Conservation (phyloP, 1,139 yeast species). For the Blastobotrys capitulatus region DNA sequence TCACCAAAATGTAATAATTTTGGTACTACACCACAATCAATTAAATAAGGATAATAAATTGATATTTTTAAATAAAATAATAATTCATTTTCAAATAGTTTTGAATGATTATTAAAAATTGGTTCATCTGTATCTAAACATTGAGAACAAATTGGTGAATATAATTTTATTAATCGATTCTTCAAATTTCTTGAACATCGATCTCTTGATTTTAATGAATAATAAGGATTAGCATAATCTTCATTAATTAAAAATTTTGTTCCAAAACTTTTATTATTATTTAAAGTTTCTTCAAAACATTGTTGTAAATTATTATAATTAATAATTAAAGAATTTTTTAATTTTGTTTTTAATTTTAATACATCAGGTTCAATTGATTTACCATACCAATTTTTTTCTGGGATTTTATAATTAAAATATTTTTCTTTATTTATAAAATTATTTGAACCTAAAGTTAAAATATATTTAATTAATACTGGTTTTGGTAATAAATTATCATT, state of each 20-base stretch:
- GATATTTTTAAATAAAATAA: neutral
- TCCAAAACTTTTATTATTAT: neutral
- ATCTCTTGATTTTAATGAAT: neutral
- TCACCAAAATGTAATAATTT: neutral
- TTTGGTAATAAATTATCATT: neutral
- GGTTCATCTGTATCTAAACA: neutral
- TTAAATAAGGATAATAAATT: neutral
- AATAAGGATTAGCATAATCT: neutral
- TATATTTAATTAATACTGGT: neutral
- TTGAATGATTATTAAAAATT: neutral
- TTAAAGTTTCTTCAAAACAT: neutral
- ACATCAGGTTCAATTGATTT: neutral
- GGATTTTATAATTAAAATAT: too few relatives aligned
- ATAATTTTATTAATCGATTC: neutral
- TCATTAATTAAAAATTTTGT: neutral
- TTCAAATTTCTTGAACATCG: neutral
- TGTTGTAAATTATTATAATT: neutral
- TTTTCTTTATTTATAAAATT: too few relatives aligned
- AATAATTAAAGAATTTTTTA: too few relatives aligned
- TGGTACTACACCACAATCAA: neutral
- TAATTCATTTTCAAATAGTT: neutral
- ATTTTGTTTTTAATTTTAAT: neutral
- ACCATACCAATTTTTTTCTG: neutral
- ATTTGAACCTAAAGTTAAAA: neutral
- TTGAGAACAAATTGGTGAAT: neutral